Base-by-base conservation (phyloP, 1,284 basidiomycete genomes). In the Apiotrichum laibachii region DNA sequence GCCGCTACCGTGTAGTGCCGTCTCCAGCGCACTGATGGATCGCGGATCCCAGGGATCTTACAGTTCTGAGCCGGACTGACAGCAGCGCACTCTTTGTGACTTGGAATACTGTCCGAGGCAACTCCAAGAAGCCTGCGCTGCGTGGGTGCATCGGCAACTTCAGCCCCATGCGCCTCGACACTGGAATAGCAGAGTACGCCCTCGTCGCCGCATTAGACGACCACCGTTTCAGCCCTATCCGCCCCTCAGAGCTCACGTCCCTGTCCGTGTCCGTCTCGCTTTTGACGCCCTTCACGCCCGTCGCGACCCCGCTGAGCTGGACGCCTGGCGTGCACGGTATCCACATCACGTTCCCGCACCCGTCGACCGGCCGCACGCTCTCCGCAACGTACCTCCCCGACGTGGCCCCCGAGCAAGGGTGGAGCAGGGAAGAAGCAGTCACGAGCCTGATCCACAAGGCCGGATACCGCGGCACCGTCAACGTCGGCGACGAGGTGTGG, bases 131-230 rank as follows among this genome's bases (percentile, higher is more conserved):
- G 26, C 82, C 85, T 42, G 81, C 85, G 50, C 81, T 99, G 61
- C 82, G 95, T 60, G 95, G 95, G 26, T 99, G 95, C 79, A 98
- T 99, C 67, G 95, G 95, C 69, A 94, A 86, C 72, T 99, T 99
- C 73, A 86, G 88, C 48, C 83, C 91, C 2, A 83, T 88, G 73
- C 81, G 86, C 9, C 81, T 98, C 26, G 84, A 82, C 45, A 82
- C 88, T 33, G 93, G 92, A 12, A 76, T 99, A 57, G 83, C 84
- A 51, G 90, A 97, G 68, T 99, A 97, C 73, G 93, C 95, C 37
- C 82, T 92, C 64, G 86, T 89, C 55, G 80, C 81, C 31, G 82
- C 81, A 0, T 72, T 82, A 51, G 75, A 82, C 55, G 82, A 83
- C 63, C 70, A 72, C 45, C 79, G 82, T 1, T 83, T 83, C 70